Base-by-base conservation (phyloP, 2,329 filamentous ascomycete species). In the Saccharata proteae region DNA sequence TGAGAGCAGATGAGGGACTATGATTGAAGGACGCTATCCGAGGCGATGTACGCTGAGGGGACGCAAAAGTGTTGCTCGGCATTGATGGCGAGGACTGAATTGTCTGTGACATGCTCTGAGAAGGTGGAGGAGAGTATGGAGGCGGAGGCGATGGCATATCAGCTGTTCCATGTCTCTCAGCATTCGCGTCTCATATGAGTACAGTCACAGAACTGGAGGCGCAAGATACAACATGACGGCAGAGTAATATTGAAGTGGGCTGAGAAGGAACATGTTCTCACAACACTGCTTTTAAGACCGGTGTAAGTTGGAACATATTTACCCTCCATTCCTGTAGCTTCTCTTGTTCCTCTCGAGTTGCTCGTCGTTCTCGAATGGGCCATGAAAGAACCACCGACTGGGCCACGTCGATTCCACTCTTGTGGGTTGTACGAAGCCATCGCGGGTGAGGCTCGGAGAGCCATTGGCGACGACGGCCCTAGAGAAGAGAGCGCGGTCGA, bases 131-230 rank as follows among this genome's bases (percentile, higher is more conserved):
- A 25, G 59, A 61, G 41, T 66, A 66, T 13, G 62, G 62, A 12
- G 62, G 62, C 22, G 62, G 62, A 20, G 62, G 62, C 28, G 62
- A 64, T 23, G 62, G 62, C 60, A 65, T 61, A 19, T 57, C 51
- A 33, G 58, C 62, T 64, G 24, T 19, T 8, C 7, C 46, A 18
- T 31, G 14, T 21, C 10, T 16, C 21, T 49, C 39, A 46, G 44
- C 29, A 38, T 24, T 11, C 29, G 21, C 10, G n/a, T n/a, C 9
- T 21, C 24, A 11, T 14, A 6, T 4, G n/a, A 16, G 14, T 11
- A 29, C 5, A 6, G 11, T 6, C 7, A 16, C 13, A 24, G 4
- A 16, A 16, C 15, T 15, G 18, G 14, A 11, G 24, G 18, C 9
- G 6, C 11, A 23, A 29, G 5, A 19, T 11, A 14, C 13, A 8